A percentile compares a stretch with the other conserved stretches of the same genome.
phyloP scores from a whole-genome alignment of 78 protist species.

The Emiliania huxleyi region DNA sequence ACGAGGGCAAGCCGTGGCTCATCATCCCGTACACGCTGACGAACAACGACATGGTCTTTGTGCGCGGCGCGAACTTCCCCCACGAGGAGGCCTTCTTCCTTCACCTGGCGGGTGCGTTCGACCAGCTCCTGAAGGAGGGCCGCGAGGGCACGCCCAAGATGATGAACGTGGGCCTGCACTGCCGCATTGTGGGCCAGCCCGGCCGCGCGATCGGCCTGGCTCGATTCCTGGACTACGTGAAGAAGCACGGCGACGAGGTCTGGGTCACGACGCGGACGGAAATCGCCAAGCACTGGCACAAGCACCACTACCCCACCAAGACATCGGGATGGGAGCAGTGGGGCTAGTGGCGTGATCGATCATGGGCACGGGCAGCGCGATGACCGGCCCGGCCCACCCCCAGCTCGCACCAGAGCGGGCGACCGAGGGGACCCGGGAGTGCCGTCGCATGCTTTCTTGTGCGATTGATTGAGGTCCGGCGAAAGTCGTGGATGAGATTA shows the following conservation, averaged over 20 bases:
- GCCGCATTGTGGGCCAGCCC: neutral
- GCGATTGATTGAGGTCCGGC: no score
- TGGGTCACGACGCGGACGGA: neutral
- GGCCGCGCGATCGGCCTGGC: slow-evolving; percentile 30
- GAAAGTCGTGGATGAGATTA: no score
- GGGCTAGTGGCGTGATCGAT: no score
- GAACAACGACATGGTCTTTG: neutral
- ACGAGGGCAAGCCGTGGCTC: neutral
- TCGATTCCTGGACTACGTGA: neutral
- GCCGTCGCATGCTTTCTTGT: no score
- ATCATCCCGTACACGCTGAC: neutral
- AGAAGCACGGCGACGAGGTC: neutral
- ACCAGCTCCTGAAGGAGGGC: neutral
- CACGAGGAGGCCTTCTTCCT: neutral
- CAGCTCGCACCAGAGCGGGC: no score
- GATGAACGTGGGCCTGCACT: slow-evolving; percentile 30
- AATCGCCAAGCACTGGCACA: slow-evolving; percentile 26
- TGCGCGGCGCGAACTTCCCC: no score
- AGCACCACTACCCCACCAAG: no score
- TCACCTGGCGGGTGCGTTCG: neutral
- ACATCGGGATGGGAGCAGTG: no score
- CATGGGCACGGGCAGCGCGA: no score
- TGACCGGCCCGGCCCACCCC: no score
- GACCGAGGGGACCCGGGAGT: no score
- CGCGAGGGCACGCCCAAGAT: neutral